These are phyloP conservation scores for Tribonema minus DNA, from an alignment of 108 stramenopile species.

Conservation along the genomic window DNA sequence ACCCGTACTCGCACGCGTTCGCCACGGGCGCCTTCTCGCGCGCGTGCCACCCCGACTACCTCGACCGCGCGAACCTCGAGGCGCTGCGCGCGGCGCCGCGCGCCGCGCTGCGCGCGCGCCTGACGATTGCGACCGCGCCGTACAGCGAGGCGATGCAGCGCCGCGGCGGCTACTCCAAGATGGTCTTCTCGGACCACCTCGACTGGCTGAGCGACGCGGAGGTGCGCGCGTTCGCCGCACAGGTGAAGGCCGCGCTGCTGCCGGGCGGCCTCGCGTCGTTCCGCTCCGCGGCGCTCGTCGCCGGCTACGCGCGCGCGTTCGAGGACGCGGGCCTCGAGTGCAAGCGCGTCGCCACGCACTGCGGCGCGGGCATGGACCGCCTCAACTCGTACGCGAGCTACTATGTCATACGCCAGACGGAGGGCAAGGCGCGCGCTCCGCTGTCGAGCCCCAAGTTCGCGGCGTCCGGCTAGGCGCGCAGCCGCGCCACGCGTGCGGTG, in stretches of 20 bases:
- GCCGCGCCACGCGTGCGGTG: no score
- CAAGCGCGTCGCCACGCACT: no score
- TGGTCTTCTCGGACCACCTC: not conserved
- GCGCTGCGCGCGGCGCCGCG: not conserved
- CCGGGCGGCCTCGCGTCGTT: not conserved
- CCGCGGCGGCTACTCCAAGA: not conserved
- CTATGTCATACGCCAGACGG: no score
- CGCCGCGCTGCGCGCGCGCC: not conserved
- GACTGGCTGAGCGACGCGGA: not conserved
- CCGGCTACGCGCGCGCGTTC: not conserved
- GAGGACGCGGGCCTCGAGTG: no score
- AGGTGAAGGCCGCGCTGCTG: not conserved
- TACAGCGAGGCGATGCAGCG: not conserved
- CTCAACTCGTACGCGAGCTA: no score
- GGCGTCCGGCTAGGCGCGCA: no score
- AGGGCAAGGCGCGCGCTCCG: no score
- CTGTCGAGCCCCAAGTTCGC: no score
- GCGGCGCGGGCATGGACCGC: no score
- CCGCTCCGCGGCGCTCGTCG: not conserved
- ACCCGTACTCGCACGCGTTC: not conserved
- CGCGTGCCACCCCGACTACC: not conserved
- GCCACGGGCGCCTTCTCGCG: not conserved
- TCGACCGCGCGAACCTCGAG: not conserved
- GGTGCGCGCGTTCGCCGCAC: not conserved
- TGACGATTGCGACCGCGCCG: not conserved